Percentiles rank a stretch among this genome's conserved stretches.
Evolutionary conservation across 495 filamentous ascomycete genomes (phyloP).

Genomic region (Chlorociboria aeruginascens): DNA sequence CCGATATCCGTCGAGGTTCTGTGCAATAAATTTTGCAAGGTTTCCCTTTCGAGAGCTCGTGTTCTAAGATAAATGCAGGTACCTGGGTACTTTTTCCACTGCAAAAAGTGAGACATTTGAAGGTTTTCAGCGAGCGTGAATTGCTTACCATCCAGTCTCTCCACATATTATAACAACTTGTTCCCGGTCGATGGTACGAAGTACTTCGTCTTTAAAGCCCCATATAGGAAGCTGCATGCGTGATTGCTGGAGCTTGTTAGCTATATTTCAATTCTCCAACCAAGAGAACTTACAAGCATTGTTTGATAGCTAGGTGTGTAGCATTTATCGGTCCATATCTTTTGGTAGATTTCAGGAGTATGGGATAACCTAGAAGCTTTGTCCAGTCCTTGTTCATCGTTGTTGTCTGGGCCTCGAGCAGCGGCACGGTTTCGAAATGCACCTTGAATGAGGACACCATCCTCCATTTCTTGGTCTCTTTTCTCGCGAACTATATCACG

Average conservation of each 20-base stretch:
- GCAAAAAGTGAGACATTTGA: constrained; percentile 12
- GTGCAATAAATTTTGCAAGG: constrained; percentile 90
- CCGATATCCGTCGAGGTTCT: constrained; percentile 91
- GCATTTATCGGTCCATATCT: constrained; percentile 59
- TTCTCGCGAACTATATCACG: constrained; percentile 47
- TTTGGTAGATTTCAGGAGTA: constrained; percentile 37
- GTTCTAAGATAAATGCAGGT: constrained; percentile 80
- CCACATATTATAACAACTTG: constrained; percentile 87
- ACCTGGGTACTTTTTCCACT: constrained; percentile 92
- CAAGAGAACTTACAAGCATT: constrained; percentile 34
- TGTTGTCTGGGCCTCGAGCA: constrained; percentile 32
- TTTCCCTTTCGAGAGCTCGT: constrained; percentile 68
- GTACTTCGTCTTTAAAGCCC: constrained; percentile 64
- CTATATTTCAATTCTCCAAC: neutral
- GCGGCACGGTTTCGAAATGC: constrained; percentile 55
- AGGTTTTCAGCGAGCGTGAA: constrained; percentile 3
- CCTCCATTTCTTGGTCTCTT: constrained; percentile 46
- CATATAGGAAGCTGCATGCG: constrained; percentile 80
- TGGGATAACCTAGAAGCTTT: constrained; percentile 20
- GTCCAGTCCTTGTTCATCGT: constrained; percentile 30
- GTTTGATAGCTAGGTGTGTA: constrained; percentile 45
- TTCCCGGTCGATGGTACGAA: constrained; percentile 57
- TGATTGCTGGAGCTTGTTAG: constrained; percentile 26
- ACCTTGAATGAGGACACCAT: constrained; percentile 61
- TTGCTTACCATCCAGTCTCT: constrained; percentile 67